Conservation (phyloP, 2,329 filamentous ascomycete genomes). For the Verticillium nubilum region DNA sequence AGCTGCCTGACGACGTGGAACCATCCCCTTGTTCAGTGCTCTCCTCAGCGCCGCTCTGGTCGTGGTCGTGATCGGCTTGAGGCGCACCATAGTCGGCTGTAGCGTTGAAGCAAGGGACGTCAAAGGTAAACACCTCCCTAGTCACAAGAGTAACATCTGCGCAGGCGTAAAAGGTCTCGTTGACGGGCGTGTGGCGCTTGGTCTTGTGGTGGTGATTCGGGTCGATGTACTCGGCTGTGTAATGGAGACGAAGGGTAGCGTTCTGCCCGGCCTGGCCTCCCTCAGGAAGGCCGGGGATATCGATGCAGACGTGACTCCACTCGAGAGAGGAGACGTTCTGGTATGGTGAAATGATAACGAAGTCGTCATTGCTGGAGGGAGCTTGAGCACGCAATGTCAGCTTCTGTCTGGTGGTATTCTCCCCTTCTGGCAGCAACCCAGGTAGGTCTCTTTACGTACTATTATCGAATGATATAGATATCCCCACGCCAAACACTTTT, state of each 20-base stretch:
- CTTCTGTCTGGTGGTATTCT: no score
- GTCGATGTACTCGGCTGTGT: constrained; percentile 27
- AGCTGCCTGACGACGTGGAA: not conserved
- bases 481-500: not conserved
- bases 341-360: constrained; percentile 22
- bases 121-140: constrained; percentile 16
- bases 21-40: not conserved
- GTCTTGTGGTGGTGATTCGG: constrained; percentile 12
- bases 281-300: constrained; percentile 19
- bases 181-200: constrained; percentile 5
- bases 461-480: not conserved
- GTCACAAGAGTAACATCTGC: constrained; percentile 32
- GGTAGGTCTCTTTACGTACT: constrained; percentile 20
- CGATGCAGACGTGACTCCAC: constrained; percentile 33
- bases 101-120: constrained; percentile 28
- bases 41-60: constrained; percentile 15
- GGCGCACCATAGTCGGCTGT: constrained; percentile 16
- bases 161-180: constrained; percentile 32
- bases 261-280: constrained; percentile 24
- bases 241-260: constrained; percentile 24
- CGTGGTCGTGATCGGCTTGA: constrained; percentile 13
- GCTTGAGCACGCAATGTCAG: no score
- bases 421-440: no score
- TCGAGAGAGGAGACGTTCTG: constrained; percentile 23
- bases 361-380: constrained; percentile 23